These are phyloP conservation scores for Ceratocystis harringtonii DNA, from an alignment of 2,329 filamentous ascomycete genomes.

Conservation along the genomic window DNA sequence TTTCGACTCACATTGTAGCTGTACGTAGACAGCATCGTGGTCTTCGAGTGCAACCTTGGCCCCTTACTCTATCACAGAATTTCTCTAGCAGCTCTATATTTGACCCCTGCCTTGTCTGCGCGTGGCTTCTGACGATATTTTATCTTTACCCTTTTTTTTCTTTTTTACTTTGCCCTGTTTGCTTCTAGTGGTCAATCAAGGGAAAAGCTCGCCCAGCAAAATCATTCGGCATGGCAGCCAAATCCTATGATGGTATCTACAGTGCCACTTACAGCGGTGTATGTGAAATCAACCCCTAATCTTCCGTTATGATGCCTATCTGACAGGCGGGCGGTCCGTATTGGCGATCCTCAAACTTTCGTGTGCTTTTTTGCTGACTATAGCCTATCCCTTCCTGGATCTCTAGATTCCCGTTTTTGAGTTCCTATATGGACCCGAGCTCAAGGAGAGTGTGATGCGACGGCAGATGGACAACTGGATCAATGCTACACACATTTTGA, in stretches of 20 bases:
- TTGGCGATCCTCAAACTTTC: neutral
- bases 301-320: neutral
- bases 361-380: neutral
- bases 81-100: neutral
- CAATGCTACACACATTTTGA: constrained; percentile 98
- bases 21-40: neutral
- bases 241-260: constrained; percentile 34
- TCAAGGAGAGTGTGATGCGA: constrained; percentile 86
- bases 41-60: neutral
- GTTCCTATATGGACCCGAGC: constrained; percentile 66
- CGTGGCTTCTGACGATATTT: neutral
- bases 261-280: constrained; percentile 57
- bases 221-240: neutral
- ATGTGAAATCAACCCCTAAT: constrained; percentile 25
- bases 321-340: neutral
- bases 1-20: neutral
- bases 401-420: constrained; percentile 84
- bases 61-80: neutral
- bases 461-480: constrained; percentile 90
- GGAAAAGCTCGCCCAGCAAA: neutral
- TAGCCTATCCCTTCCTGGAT: constrained; percentile 1
- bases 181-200: neutral
- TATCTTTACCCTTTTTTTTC: neutral
- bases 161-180: neutral
- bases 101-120: neutral